phyloP scores from a whole-genome alignment of 2,329 filamentous ascomycete species.

The Fusarium buharicum region DNA sequence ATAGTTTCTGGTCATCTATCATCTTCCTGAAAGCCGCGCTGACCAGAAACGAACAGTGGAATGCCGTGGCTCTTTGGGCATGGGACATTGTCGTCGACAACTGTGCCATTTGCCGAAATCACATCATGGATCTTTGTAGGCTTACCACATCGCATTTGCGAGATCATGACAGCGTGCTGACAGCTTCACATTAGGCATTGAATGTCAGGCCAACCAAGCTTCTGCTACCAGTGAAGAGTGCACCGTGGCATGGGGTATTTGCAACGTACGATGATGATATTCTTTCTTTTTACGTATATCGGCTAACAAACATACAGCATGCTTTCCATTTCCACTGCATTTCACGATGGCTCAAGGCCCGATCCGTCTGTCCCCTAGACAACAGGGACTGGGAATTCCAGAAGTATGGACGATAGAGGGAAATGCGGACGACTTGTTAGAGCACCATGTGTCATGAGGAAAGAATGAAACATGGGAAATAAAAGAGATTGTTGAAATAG shows the following conservation, averaged over 20 bases:
- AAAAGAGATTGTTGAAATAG: conserved; percentile 9
- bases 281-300: background rate
- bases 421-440: conserved; percentile 1
- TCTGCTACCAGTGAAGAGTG: conserved; percentile 98
- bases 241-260: conserved; percentile 98
- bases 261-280: conserved; percentile 77
- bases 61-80: conserved; percentile 96
- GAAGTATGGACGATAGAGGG: conserved; percentile 81
- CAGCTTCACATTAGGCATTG: conserved; percentile 73
- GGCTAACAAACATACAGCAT: conserved; percentile 71
- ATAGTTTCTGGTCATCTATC: conserved; percentile 15
- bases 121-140: conserved; percentile 99
- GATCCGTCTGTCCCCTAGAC: conserved; percentile 96
- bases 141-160: conserved; percentile 18
- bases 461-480: conserved; percentile 14
- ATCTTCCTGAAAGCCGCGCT: conserved; percentile 7
- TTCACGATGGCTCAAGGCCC: conserved; percentile 98
- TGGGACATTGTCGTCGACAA: conserved; percentile 99
- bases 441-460: conserved; percentile 14
- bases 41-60: conserved; percentile 74
- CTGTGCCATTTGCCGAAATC: conserved; percentile 98
- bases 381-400: conserved; percentile 99
- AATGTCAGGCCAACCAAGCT: conserved; percentile 98
- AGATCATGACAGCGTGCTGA: conserved; percentile 23
- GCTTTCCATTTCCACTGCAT: conserved; percentile 99